phyloP scores from a whole-genome alignment of 2,329 filamentous ascomycete genomes.

The Laburnicola sp. region DNA sequence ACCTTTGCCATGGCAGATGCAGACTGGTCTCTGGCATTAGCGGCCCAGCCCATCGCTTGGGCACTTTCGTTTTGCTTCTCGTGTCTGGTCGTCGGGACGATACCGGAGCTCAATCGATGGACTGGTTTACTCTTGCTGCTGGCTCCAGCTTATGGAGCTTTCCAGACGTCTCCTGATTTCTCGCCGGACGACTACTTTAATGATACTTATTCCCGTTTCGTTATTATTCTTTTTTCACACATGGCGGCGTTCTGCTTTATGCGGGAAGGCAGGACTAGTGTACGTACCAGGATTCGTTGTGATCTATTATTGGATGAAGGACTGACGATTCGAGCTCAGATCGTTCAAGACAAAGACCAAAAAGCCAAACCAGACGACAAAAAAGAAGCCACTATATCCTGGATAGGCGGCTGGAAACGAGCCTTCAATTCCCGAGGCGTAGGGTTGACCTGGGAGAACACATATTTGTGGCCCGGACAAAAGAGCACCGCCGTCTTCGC shows the following conservation, averaged over 20 bases:
- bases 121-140: constrained; percentile 6
- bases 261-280: background rate
- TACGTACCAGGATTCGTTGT: background rate
- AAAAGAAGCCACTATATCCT: no score
- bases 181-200: constrained; percentile 7
- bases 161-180: constrained; percentile 5
- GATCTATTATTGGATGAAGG: background rate
- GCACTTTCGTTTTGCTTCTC: constrained; percentile 7
- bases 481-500: constrained; percentile 2
- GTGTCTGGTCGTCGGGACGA: constrained; percentile 3
- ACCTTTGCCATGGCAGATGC: constrained; percentile 1
- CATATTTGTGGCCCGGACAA: constrained; percentile 5
- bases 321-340: background rate
- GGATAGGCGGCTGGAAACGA: constrained; percentile 1
- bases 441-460: constrained; percentile 1
- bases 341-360: background rate
- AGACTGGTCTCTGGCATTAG: background rate
- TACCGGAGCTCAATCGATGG: constrained; percentile 8
- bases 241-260: constrained; percentile 11
- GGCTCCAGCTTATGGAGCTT: constrained; percentile 8
- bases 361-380: no score
- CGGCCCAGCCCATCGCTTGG: constrained; percentile 6
- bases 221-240: constrained; percentile 10
- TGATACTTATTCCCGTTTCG: constrained; percentile 9
- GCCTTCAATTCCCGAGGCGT: constrained; percentile 1